Evolutionary conservation across 805 yeast species (phyloP), one percentile per base, ranked within the genome.

Genomic region (Metschnikowia aberdeeniae): DNA sequence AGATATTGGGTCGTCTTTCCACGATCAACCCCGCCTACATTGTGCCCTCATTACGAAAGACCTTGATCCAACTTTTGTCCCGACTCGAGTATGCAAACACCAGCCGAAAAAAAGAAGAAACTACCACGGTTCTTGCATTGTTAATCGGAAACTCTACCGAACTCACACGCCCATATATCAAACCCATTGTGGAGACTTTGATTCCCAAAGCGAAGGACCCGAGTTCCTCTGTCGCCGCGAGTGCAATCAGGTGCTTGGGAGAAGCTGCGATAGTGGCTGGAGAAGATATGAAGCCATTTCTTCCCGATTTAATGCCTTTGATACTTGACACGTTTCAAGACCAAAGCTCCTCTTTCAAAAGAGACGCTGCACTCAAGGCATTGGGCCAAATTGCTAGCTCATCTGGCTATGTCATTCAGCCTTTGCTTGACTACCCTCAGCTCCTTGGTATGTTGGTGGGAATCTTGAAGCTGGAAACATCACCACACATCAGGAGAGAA

Each of bases 401-500:
- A 2, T 83, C 97, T 0, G 97, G 97, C 3, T 92, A 92, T 60
- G 99, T 93, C 13, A 89, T 93, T 33, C 92, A 89, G 42, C 99
- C 99, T 1, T 72, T 89, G 35, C 65, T 90, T 27, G 97, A 89
- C 49, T 90, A 90, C 59, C 99, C 99, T 0, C 92, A 89, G 55
- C 70, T 93, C 24, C 68, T 93, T 34, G 89, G 92, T 6, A 80
- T 88, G 63, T 68, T 93, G 28, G 87, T 89, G 3, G 83, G 82
- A 43, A 89, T 93, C 34, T 67, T 93, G 44, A 86, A 86, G 52
- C 80, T 89, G 47, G 97, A 92, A 57, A 78, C 81, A 9, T 80
- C 95, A 0, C 77, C 84, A 3, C 68, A 77, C 4, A 82, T 88
- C 6, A 80, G 93, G 57, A 72, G 96, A 46, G 98, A 93, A 61